Evolutionary conservation across 192 early-diverging fungal species (phyloP), one percentile per base, ranked within the genome.

Genomic region (Entomortierella beljakovae): DNA sequence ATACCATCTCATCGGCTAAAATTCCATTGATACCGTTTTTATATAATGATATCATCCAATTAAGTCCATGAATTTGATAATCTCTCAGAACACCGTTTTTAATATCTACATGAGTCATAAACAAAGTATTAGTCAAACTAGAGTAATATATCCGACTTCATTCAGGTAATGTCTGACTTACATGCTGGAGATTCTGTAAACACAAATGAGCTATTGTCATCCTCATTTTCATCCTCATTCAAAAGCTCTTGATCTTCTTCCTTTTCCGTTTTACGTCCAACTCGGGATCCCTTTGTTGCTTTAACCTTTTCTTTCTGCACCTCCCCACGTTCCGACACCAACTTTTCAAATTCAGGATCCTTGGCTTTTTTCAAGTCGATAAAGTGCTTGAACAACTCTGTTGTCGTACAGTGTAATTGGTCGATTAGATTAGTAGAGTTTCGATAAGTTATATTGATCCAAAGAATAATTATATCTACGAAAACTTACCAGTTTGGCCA

Each of bases 1-100:
- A 56, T 83, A 92, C 93, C 97, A 98, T 98, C 82, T 98, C 97
- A 83, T 98, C 98, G n/a, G 98, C 97, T 34, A 99, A 81, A 57
- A 98, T 98, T 25, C 98, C 98, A 77, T 99, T 99, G 81, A 99
- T 95, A n/a, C 95, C 95, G 76, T 99, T 98, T 66, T 96, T 91
- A 65, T 90, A 97, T 49, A 99, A 85, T 2, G 94, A 96, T 31
- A 99, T 92, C 88, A 99, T 93, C 98, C 98, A 99, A 81, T 96
- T 98, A 34, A 99, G 87, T 22, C 98, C 98, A 60, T 97, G 95
- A 25, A 98, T 80, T 77, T 99, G 98, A 70, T 99, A 99, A 77
- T 98, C 97, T 33, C 98, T 87, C 86, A 99, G 89, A 18, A 80
- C 93, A n/a, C 97, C 98, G 23, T 93, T 93, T 37, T 90, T 90